These are phyloP conservation scores for Pinus tabuliformis DNA, from an alignment of 75 land plant species.

Conservation along the genomic window DNA sequence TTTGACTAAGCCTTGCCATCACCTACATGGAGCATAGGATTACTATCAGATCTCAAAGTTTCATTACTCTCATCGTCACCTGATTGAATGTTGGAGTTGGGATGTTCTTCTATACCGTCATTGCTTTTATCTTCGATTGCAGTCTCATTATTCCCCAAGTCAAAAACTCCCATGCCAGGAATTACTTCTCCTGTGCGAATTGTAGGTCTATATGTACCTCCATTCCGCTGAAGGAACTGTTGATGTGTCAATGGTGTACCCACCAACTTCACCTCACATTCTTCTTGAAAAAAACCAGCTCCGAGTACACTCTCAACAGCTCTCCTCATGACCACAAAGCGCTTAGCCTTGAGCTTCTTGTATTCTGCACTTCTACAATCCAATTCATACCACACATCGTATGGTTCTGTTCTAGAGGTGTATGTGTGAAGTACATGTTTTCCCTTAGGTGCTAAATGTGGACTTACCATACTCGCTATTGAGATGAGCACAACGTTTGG, in stretches of 20 bases:
- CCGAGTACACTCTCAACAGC: slow-evolving; percentile 89
- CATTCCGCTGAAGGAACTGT: slow-evolving; percentile 75
- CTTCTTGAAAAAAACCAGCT: slow-evolving; percentile 66
- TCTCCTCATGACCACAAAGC: slow-evolving; percentile 97
- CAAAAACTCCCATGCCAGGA: no score
- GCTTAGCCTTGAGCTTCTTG: slow-evolving; percentile 73
- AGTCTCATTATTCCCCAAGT: no score
- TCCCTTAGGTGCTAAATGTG: no score
- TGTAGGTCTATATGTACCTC: slow-evolving; percentile 95
- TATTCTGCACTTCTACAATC: slow-evolving; percentile 81
- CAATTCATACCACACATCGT: slow-evolving; percentile 84
- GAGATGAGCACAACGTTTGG: no score
- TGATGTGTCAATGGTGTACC: slow-evolving; percentile 94
- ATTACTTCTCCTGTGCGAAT: slow-evolving; percentile 70
- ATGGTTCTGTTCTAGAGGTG: slow-evolving; percentile 96
- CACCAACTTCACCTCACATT: slow-evolving; percentile 85
- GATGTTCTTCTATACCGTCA: no score
- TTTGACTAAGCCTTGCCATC: no score
- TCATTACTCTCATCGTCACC: no score
- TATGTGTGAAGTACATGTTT: slow-evolving; percentile 58
- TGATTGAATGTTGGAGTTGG: no score
- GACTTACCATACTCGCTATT: no score
- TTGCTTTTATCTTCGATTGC: no score
- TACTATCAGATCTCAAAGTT: no score
- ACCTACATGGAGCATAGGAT: no score